A percentile compares a stretch with the other conserved stretches of the same genome.
Conservation (phyloP, 148 eudicot genomes). For the Heliamphora exappendiculata region DNA sequence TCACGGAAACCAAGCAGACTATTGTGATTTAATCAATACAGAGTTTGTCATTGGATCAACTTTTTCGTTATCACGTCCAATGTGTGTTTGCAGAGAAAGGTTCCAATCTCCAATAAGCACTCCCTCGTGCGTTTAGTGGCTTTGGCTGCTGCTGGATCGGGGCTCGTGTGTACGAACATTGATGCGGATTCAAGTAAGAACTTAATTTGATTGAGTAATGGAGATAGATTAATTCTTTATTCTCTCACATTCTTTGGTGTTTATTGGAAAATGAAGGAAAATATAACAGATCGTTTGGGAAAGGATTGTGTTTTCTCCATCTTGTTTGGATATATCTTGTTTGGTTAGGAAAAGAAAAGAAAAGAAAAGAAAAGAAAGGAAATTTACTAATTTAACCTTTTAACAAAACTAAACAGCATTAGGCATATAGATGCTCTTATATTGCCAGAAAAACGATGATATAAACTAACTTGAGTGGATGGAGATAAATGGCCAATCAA, state of each 20-base stretch:
- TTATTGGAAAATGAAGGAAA: background rate
- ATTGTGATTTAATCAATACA: background rate
- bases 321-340: no score
- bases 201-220: background rate
- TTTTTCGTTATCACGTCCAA: background rate
- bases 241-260: background rate
- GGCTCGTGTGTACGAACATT: constrained; percentile 27
- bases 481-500: no score
- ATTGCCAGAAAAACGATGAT: no score
- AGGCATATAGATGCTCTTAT: no score
- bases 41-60: background rate
- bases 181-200: constrained; percentile 43
- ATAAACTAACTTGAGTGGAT: no score
- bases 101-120: constrained; percentile 17
- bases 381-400: no score
- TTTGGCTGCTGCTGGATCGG: constrained; percentile 60
- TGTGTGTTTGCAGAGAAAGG: constrained; percentile 39
- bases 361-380: no score
- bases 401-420: no score
- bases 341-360: background rate
- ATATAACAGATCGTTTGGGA: background rate
- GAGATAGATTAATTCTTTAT: background rate
- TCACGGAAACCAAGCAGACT: no score
- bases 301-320: no score
- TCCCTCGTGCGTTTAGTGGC: constrained; percentile 36